phyloP scores from a whole-genome alignment of 805 yeast species.

The Wickerhamomyces kurtzmanii region DNA sequence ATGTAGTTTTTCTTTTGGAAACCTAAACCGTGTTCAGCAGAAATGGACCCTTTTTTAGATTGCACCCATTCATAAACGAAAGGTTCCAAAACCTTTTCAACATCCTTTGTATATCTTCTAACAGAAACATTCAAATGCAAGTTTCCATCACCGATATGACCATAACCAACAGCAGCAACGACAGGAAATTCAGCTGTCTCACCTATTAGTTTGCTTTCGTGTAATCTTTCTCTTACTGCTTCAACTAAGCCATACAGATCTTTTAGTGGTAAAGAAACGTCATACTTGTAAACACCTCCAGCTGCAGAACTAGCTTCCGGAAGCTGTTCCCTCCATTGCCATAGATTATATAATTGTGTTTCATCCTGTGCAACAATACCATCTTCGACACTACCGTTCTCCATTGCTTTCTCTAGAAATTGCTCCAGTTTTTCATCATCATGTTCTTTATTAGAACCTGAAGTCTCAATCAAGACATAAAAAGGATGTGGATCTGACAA shows the following conservation, averaged over 20 bases:
- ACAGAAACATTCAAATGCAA: constrained; percentile 90
- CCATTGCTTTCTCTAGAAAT: constrained; percentile 81
- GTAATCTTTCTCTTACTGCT: constrained; percentile 57
- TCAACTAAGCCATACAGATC: constrained; percentile 77
- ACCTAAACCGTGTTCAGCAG: constrained; percentile 97
- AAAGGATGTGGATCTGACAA: constrained; percentile 79
- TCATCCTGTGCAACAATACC: constrained; percentile 97
- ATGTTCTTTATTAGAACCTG: constrained; percentile 92
- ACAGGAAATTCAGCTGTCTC: constrained; percentile 67
- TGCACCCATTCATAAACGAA: constrained; percentile 88
- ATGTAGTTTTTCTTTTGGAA: constrained; percentile 91
- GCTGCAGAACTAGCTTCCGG: constrained; percentile 79
- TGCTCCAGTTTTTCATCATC: constrained; percentile 84
- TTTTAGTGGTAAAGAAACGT: constrained; percentile 81
- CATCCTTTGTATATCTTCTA: constrained; percentile 66
- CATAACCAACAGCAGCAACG: constrained; percentile 87
- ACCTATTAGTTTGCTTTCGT: constrained; percentile 48
- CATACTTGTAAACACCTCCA: constrained; percentile 97
- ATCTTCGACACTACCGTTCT: constrained; percentile 73
- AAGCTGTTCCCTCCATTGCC: constrained; percentile 95
- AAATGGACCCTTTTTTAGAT: constrained; percentile 68
- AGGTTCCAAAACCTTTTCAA: constrained; percentile 82
- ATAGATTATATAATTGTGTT: constrained; percentile 68
- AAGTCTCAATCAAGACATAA: constrained; percentile 85
- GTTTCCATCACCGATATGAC: constrained; percentile 98